phyloP scores from a whole-genome alignment of 371 early-diverging fungal species.

The Mucor racemosus region DNA sequence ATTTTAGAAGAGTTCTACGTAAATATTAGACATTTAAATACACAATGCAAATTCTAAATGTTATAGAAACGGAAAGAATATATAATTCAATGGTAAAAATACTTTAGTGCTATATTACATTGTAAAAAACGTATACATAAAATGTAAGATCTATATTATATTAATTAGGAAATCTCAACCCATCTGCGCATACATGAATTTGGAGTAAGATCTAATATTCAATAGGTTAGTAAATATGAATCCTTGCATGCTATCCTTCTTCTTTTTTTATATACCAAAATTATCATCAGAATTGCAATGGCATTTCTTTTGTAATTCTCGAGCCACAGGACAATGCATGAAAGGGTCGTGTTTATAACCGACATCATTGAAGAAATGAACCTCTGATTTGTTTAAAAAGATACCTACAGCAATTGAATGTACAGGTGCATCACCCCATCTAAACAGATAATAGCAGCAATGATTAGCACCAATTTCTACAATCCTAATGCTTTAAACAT shows the following conservation, averaged over 20 bases:
- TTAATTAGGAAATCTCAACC: constrained; percentile 16
- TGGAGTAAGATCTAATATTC: constrained; percentile 30
- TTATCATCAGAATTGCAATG: constrained; percentile 64
- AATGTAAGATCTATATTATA: background rate
- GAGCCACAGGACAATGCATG: constrained; percentile 67
- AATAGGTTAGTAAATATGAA: background rate
- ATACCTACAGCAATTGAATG: constrained; percentile 84
- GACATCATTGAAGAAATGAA: constrained; percentile 91
- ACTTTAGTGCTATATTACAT: background rate
- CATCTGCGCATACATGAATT: constrained; percentile 43
- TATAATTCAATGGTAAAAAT: too few species aligned
- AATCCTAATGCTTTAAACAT: background rate
- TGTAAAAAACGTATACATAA: background rate
- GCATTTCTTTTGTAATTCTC: constrained; percentile 60
- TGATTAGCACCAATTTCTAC: background rate
- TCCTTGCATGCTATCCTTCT: background rate
- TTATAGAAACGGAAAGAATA: too few species aligned
- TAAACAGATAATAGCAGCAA: background rate
- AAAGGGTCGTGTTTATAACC: constrained; percentile 77
- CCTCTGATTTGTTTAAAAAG: constrained; percentile 65
- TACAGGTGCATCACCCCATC: constrained; percentile 97
- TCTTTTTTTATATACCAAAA: constrained; percentile 43
- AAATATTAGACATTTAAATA: too few species aligned
- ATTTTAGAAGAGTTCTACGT: too few species aligned
- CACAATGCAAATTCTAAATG: too few species aligned